Conservation (phyloP, 257 asterid species). For the Linaria vulgaris region DNA sequence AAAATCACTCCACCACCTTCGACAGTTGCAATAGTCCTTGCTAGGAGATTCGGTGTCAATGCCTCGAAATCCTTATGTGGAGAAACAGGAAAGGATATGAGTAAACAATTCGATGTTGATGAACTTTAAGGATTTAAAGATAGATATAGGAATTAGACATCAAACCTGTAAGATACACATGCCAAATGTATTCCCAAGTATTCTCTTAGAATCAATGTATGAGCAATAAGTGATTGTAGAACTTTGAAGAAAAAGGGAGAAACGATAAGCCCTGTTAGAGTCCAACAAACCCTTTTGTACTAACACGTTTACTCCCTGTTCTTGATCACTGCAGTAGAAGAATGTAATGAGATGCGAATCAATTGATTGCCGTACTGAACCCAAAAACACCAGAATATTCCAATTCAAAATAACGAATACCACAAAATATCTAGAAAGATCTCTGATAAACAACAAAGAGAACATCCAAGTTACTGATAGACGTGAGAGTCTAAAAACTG, state of each 20-base stretch:
- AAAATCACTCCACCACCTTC: slow-evolving; percentile 98
- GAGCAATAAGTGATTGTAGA: slow-evolving; percentile 75
- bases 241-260: slow-evolving; percentile 71
- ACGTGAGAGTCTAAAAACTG: too few species aligned
- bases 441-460: background rate
- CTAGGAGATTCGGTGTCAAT: slow-evolving; percentile 94
- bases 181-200: slow-evolving; percentile 97
- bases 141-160: too few species aligned
- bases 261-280: slow-evolving; percentile 72
- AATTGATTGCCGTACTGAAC: background rate
- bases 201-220: slow-evolving; percentile 84
- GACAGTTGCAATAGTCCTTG: slow-evolving; percentile 98
- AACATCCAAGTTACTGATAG: too few species aligned
- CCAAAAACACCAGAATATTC: background rate
- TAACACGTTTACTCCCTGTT: slow-evolving; percentile 70
- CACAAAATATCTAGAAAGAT: background rate
- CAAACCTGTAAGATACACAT: slow-evolving; percentile 97
- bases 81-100: slow-evolving; percentile 10
- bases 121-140: background rate
- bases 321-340: slow-evolving; percentile 61
- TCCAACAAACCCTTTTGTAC: slow-evolving; percentile 67
- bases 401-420: background rate
- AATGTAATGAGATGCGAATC: slow-evolving; percentile 10
- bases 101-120: background rate
- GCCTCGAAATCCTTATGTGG: slow-evolving; percentile 82